phyloP scores from a whole-genome alignment of 106 monocot species.

The Iris macrosiphon region DNA sequence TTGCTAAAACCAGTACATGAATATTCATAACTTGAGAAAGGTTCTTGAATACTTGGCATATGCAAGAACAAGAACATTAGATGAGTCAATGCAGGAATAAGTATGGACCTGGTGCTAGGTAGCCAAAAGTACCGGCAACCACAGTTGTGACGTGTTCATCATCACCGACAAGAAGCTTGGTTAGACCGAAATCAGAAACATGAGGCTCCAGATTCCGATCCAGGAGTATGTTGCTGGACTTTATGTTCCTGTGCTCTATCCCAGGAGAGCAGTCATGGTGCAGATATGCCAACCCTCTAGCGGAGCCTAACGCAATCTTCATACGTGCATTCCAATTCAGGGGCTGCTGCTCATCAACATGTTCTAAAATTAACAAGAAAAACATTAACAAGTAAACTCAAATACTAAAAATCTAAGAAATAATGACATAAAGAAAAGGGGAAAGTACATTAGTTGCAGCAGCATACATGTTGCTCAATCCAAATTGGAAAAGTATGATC shows the following conservation, averaged over 20 bases:
- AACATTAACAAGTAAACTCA: too few species aligned
- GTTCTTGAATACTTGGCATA: too few species aligned
- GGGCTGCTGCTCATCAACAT: conserved; percentile 59
- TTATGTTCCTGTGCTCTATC: conserved; percentile 78
- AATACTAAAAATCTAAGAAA: too few species aligned
- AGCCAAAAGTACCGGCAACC: conserved; percentile 93
- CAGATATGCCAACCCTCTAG: conserved; percentile 81
- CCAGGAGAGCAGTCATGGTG: conserved; percentile 90
- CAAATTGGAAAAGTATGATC: too few species aligned
- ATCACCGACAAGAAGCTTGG: conserved; percentile 76
- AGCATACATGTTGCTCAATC: too few species aligned
- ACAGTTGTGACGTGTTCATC: conserved; percentile 82
- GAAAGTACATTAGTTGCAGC: too few species aligned
- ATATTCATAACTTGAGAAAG: too few species aligned
- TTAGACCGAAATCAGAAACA: conserved; percentile 86
- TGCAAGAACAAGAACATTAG: too few species aligned
- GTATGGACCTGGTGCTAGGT: conserved; percentile 74
- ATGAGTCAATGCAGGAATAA: too few species aligned
- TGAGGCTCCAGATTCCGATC: conserved; percentile 83
- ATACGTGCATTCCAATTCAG: conserved; percentile 97
- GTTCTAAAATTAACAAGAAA: conserved; percentile 24
- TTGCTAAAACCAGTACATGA: too few species aligned
- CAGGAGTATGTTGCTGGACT: conserved; percentile 95
- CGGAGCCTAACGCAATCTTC: conserved; percentile 88
- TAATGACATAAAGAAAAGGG: too few species aligned